Evolutionary conservation across 176 grass and related monocot species (phyloP).

Genomic region (Juncus inflexus): DNA sequence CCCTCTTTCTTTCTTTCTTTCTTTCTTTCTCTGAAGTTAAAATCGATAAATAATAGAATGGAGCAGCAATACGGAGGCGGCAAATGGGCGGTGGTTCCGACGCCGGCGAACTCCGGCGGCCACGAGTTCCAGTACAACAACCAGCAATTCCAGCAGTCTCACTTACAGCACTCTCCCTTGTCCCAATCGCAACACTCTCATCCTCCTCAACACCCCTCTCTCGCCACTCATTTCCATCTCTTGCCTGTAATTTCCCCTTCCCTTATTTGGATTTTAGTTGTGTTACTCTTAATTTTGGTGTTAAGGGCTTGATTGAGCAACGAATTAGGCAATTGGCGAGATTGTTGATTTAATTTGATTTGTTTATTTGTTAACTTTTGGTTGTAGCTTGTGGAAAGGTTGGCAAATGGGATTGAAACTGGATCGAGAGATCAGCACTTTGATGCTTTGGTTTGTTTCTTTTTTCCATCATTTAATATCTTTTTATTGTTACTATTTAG

Average conservation of each 20-base stretch:
- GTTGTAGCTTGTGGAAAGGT: slow-evolving; percentile 35
- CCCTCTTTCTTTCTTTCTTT: background rate
- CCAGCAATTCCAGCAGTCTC: slow-evolving; percentile 11
- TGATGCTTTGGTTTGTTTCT: slow-evolving; percentile 36
- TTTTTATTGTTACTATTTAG: background rate
- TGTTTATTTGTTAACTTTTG: background rate
- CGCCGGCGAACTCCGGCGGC: slow-evolving; percentile 6
- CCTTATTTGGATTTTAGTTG: background rate
- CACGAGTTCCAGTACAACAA: slow-evolving; percentile 1
- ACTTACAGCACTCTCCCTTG: slow-evolving; percentile 3
- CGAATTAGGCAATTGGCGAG: background rate
- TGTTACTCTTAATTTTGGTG: no score
- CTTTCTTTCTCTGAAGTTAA: background rate
- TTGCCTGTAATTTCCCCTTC: slow-evolving; percentile 9
- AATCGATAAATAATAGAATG: background rate
- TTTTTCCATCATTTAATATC: background rate
- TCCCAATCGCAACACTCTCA: slow-evolving; percentile 2
- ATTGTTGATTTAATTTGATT: background rate
- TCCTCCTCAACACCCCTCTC: slow-evolving; percentile 27
- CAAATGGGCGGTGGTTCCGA: slow-evolving; percentile 26
- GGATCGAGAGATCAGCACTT: slow-evolving; percentile 36
- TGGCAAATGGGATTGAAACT: slow-evolving; percentile 35
- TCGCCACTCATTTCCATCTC: slow-evolving; percentile 40
- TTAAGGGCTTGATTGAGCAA: background rate
- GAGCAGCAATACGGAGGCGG: slow-evolving; percentile 18